Conservation (phyloP, 441 rosid species). For the Populus hybrid region DNA sequence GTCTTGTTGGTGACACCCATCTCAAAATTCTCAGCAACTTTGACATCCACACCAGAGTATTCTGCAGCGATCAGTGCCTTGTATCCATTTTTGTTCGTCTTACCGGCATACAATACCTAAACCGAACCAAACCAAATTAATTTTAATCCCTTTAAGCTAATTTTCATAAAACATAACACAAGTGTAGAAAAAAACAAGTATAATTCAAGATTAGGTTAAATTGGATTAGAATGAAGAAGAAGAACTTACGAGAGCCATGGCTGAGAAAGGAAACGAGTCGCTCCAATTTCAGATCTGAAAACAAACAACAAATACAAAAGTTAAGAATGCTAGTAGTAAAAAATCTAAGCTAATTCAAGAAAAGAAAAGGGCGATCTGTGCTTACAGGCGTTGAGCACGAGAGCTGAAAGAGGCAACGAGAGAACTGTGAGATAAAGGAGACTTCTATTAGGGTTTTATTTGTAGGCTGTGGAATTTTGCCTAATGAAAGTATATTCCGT, state of each 20-base stretch:
- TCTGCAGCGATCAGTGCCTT: slow-evolving; percentile 83
- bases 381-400: background rate
- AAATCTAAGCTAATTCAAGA: background rate
- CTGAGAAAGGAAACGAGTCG: slow-evolving; percentile 29
- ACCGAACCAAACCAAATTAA: slow-evolving; percentile 2
- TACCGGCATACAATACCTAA: slow-evolving; percentile 58
- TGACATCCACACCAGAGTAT: slow-evolving; percentile 65
- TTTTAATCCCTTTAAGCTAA: background rate
- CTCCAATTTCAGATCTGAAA: slow-evolving; percentile 47
- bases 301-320: background rate
- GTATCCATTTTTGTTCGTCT: slow-evolving; percentile 55
- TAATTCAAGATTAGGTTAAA: background rate
- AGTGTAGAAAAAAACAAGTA: background rate
- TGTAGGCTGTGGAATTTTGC: background rate
- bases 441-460: background rate
- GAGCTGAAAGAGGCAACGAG: background rate
- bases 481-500: background rate
- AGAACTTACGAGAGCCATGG: slow-evolving; percentile 64
- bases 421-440: background rate
- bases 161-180: no score
- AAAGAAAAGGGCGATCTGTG: background rate
- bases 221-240: background rate
- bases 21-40: slow-evolving; percentile 53
- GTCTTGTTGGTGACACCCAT: slow-evolving; percentile 83
- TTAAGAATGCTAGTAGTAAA: background rate